phyloP scores from a whole-genome alignment of 2,329 filamentous ascomycete genomes.

The Alternaria gaisen region DNA sequence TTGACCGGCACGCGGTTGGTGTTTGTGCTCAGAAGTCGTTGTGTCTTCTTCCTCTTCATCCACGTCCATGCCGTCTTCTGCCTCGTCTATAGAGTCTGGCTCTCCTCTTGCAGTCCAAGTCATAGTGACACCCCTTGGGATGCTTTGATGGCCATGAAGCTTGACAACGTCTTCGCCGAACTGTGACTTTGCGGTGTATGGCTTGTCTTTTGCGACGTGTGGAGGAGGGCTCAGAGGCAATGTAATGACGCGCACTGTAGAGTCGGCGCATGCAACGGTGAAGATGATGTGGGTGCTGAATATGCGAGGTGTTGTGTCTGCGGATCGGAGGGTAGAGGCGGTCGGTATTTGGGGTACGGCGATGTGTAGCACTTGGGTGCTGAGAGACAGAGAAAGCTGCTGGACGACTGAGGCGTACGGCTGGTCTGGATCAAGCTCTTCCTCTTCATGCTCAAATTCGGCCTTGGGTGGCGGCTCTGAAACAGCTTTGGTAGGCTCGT shows the following conservation, averaged over 20 bases:
- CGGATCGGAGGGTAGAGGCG: constrained; percentile 40
- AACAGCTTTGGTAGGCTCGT: constrained; percentile 50
- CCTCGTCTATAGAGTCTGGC: constrained; percentile 24
- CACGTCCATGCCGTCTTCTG: constrained; percentile 50
- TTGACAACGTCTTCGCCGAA: constrained; percentile 59
- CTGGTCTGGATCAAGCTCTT: constrained; percentile 65
- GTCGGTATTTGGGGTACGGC: constrained; percentile 57
- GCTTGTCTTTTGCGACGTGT: constrained; percentile 43
- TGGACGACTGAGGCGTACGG: constrained; percentile 65
- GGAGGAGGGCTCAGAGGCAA: constrained; percentile 64
- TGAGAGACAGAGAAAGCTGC: constrained; percentile 64
- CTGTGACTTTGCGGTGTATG: constrained; percentile 32
- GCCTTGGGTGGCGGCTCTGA: constrained; percentile 37
- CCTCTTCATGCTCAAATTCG: constrained; percentile 64
- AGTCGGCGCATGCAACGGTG: constrained; percentile 65
- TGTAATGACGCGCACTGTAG: constrained; percentile 63
- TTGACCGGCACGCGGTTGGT: constrained; percentile 27
- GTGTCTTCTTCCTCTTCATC: constrained; percentile 36
- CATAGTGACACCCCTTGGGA: constrained; percentile 61
- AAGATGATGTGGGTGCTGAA: constrained; percentile 63
- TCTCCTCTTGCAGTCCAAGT: constrained; percentile 58
- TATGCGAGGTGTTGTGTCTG: constrained; percentile 55
- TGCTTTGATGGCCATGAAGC: constrained; percentile 61
- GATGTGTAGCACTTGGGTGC: constrained; percentile 62
- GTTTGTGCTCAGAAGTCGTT: constrained; percentile 26